A percentile compares a stretch with the other conserved stretches of the same genome.
These are phyloP conservation scores for Gypsophila paniculata DNA, from an alignment of 179 eudicot species.

Conservation along the genomic window DNA sequence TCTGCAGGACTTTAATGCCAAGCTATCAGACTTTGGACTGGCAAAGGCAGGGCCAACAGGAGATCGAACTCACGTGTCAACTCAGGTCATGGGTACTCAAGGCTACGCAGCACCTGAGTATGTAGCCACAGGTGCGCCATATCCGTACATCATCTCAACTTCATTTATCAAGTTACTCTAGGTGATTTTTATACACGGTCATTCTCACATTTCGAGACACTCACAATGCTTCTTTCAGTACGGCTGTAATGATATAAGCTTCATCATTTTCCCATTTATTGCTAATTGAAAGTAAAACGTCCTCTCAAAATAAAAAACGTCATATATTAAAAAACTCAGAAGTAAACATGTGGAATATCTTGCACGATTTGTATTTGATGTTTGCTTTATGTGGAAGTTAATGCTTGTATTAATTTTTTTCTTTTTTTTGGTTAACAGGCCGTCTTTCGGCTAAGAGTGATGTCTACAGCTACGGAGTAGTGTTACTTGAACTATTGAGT, in stretches of 20 bases:
- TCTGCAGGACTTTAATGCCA: conserved; percentile 71
- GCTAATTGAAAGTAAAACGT: neutral
- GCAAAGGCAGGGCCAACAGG: conserved; percentile 94
- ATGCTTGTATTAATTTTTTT: neutral
- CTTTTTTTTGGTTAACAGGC: conserved; percentile 48
- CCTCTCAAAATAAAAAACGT: too few relatives aligned
- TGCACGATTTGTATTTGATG: neutral
- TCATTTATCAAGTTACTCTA: neutral
- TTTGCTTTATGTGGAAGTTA: neutral
- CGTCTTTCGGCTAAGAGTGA: conserved; percentile 80
- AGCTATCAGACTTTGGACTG: conserved; percentile 86
- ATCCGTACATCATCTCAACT: neutral
- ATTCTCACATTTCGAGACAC: neutral
- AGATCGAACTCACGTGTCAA: conserved; percentile 82
- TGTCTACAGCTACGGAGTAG: conserved; percentile 91
- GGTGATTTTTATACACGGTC: too few relatives aligned
- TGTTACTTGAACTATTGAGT: conserved; percentile 69
- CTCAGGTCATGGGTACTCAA: conserved; percentile 90
- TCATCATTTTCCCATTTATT: neutral
- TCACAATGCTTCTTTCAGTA: too few relatives aligned
- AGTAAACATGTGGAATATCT: neutral
- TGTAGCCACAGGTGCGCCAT: conserved; percentile 71
- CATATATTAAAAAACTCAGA: neutral
- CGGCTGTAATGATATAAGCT: neutral
- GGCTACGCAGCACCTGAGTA: conserved; percentile 98